Base-by-base conservation (phyloP, 257 asterid species). In the Agastache rugosa region DNA sequence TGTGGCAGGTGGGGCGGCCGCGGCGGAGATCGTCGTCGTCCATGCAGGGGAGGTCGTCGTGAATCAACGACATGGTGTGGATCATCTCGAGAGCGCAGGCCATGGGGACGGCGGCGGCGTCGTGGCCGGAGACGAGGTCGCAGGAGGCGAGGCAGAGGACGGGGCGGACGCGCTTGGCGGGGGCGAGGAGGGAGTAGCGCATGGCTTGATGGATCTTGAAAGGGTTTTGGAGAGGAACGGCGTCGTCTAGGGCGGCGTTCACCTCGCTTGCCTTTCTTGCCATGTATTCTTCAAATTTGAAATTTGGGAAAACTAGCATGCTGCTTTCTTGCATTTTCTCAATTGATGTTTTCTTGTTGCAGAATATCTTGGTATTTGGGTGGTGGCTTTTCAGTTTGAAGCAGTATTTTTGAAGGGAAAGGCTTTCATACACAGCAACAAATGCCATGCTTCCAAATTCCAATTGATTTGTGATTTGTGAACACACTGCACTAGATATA, bases 41-140 rank as follows among this genome's bases (percentile, higher is more conserved):
- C 93, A 88, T 88, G 77, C 97, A 88, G 0, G 95, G 96, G 37
- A 90, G 93, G 70, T 88, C 97, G 31, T 90, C 95, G 44, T 90
- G 95, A 58, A 90, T 80, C 48, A 88, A 81, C 11, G 96, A 87
- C 95, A 87, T 88, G 5, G 95, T 90, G 50, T 90, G 95, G 66
- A 90, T 85, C 93, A 90, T 90, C 72, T 90, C 93, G 16, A 88
- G 15, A 0, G 93, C 87, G 56, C 95, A 87, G 8, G 95, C 93
- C 56, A 71, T 51, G 29, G 97, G 95, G 14, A 84, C 44, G 15
- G 90, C 93, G 17, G 31, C 10, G 0, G 80, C 67, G 41, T 85
- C 87, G n/a, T 83, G 70, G 4, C 95, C 95, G 4, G 95, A 93
- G 2, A 87, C 90, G 0, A 88, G 75, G 53, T 85, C 87, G 34